Base-by-base conservation (phyloP, 306 rosid species). In the Trifolium repens region DNA sequence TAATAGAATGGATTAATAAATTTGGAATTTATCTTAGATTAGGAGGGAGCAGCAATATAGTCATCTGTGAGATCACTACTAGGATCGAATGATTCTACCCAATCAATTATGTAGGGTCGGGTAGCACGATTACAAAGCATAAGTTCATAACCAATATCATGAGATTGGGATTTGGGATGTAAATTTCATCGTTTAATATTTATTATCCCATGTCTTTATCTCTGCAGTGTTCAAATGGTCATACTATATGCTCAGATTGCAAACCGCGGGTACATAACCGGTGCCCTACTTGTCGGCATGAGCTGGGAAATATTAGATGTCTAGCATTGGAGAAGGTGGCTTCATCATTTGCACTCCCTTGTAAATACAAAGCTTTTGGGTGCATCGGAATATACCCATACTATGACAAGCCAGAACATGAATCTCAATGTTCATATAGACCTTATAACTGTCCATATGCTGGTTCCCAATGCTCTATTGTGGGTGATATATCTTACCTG, bases 391-490 rank as follows among this genome's bases (percentile, higher is more conserved):
- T 93, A 79, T 91, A 86, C 84, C 98, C 98, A 7, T 93, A 93
- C 83, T 93, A 93, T 80, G 89, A 96, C 92, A 93, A 93, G 85
- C 85, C 86, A 76, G 91, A 93, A 73, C 98, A 93, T 64, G 98
- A 93, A 83, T 93, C 97, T 5, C 97, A 84, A 58, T 93, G 98
- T 67, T 72, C 72, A 17, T 80, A 78, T 82, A 86, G 96, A 77
- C 97, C 98, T 30, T 91, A 91, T 74, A 93, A 81, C 84, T 93
- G 98, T 59, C 98, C 98, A 13, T 93, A 93, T 83, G 98, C 98
- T 65, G 98, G 98, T 63, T 93, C 98, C 46, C 96, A 91, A 79
- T 93, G 98, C 88, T 63, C 86, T 0, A 81, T 85, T 58, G 62
- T 87, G 53, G 98, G 96, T 75, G 98, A 93, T 80, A 93, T 93